Conservation (phyloP, 1,139 yeast genomes). For the Debaryomyces udenii region DNA sequence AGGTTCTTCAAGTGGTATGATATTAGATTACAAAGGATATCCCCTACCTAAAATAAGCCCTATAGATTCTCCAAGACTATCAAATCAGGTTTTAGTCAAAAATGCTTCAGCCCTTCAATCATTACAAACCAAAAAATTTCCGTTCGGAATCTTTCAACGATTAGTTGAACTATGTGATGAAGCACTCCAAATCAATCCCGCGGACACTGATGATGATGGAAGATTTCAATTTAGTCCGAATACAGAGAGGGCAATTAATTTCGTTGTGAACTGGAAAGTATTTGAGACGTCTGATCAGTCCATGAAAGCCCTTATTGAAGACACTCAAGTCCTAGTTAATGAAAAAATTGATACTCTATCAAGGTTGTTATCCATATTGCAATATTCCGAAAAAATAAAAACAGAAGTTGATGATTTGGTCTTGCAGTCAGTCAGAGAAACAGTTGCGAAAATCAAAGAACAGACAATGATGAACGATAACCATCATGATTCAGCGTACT, state of each 20-base stretch:
- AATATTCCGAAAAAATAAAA: constrained; percentile 79
- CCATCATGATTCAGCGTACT: constrained; percentile 3
- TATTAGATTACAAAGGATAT: constrained; percentile 62
- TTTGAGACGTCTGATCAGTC: constrained; percentile 69
- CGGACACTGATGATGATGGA: constrained; percentile 37
- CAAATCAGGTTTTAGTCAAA: constrained; percentile 28
- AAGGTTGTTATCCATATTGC: constrained; percentile 74
- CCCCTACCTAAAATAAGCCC: constrained; percentile 44
- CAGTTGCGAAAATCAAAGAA: constrained; percentile 56
- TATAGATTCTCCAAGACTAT: constrained; percentile 25
- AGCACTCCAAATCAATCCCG: constrained; percentile 72
- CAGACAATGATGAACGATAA: constrained; percentile 33
- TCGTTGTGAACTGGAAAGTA: constrained; percentile 55
- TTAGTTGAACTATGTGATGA: constrained; percentile 73
- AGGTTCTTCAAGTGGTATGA: constrained; percentile 15
- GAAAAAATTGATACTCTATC: constrained; percentile 76
- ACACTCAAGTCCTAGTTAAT: constrained; percentile 63
- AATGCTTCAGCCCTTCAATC: constrained; percentile 27
- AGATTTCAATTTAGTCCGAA: constrained; percentile 63
- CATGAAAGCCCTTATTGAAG: constrained; percentile 61
- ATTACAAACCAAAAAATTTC: constrained; percentile 50
- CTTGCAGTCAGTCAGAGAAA: constrained; percentile 62
- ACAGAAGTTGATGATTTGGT: constrained; percentile 80
- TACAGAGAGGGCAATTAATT: constrained; percentile 65
- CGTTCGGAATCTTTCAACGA: constrained; percentile 66